Evolutionary conservation across 768 basidiomycete species (phyloP).

Genomic region (Trametes coccinea): DNA sequence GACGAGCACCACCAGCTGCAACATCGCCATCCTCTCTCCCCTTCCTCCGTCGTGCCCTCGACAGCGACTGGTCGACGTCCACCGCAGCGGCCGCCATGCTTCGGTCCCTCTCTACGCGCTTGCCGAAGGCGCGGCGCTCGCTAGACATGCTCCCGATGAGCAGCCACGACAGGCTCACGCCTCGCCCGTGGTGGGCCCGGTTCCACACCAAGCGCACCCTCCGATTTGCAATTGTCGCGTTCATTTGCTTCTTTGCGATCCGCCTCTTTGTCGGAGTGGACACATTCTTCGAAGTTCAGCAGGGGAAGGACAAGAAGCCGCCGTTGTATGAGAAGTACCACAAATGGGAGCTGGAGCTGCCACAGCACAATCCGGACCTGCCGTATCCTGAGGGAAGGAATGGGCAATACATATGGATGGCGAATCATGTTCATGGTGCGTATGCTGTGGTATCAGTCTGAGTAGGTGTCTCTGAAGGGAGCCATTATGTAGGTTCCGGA

Average conservation of each 20-base stretch:
- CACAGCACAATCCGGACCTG: slow-evolving; percentile 32
- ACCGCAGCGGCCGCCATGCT: slow-evolving; percentile 14
- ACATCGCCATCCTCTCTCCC: not conserved
- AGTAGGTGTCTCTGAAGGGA: not conserved
- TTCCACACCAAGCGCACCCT: slow-evolving; percentile 10
- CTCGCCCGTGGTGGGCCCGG: slow-evolving; percentile 10
- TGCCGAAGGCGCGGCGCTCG: not conserved
- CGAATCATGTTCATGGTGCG: slow-evolving; percentile 26
- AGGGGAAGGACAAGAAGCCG: slow-evolving; percentile 14
- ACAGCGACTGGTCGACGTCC: not conserved
- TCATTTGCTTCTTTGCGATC: not conserved
- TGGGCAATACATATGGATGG: slow-evolving; percentile 25
- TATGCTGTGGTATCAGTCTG: not conserved
- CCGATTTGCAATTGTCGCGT: slow-evolving; percentile 6
- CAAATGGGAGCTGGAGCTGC: slow-evolving; percentile 28
- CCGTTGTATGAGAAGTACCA: slow-evolving; percentile 31
- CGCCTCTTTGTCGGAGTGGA: slow-evolving; percentile 11
- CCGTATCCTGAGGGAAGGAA: slow-evolving; percentile 30
- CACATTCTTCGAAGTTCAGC: not conserved
- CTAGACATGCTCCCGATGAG: slow-evolving; percentile 10
- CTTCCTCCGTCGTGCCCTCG: not conserved
- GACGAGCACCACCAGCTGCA: no score
- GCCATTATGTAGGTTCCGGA: slow-evolving; percentile 41
- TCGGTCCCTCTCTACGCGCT: slow-evolving; percentile 10
- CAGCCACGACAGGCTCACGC: slow-evolving; percentile 3